phyloP scores from a whole-genome alignment of 495 filamentous ascomycete species.

The Penicillium diatomitis region DNA sequence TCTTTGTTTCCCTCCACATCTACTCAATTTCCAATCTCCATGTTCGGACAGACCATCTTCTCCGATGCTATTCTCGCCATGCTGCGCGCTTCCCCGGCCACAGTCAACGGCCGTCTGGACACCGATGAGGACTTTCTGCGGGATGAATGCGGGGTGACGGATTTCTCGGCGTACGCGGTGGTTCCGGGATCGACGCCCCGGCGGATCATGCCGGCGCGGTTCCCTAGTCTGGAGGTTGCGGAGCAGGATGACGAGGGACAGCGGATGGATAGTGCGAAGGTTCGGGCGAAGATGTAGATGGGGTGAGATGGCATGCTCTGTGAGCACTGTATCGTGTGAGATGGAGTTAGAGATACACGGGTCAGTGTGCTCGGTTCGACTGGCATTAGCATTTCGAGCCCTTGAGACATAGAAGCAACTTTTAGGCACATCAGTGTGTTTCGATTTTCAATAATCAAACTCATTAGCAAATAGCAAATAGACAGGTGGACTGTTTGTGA shows the following conservation, averaged over 20 bases:
- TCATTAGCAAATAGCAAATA: constrained; percentile 2
- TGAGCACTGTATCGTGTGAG: too few relatives aligned
- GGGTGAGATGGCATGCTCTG: not conserved
- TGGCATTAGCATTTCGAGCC: too few relatives aligned
- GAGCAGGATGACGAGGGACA: constrained; percentile 80
- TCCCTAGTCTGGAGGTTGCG: constrained; percentile 62
- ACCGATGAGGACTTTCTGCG: constrained; percentile 81
- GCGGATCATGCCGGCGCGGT: constrained; percentile 66
- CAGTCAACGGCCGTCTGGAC: constrained; percentile 61
- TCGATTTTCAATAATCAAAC: not conserved
- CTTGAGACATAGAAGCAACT: too few relatives aligned
- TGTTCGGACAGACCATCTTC: constrained; percentile 49
- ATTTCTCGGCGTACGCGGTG: constrained; percentile 68
- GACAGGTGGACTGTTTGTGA: too few relatives aligned
- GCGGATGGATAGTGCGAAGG: constrained; percentile 54
- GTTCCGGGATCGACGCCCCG: constrained; percentile 55
- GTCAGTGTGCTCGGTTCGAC: too few relatives aligned
- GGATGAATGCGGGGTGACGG: constrained; percentile 49
- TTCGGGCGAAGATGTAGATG: constrained; percentile 19
- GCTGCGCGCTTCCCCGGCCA: constrained; percentile 47
- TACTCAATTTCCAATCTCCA: not conserved
- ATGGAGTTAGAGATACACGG: too few relatives aligned
- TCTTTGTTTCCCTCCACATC: not conserved
- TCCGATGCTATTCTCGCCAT: constrained; percentile 73
- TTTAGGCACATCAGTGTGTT: too few relatives aligned